phyloP scores from a whole-genome alignment of 495 filamentous ascomycete species.

The Tuber umbilicatum region DNA sequence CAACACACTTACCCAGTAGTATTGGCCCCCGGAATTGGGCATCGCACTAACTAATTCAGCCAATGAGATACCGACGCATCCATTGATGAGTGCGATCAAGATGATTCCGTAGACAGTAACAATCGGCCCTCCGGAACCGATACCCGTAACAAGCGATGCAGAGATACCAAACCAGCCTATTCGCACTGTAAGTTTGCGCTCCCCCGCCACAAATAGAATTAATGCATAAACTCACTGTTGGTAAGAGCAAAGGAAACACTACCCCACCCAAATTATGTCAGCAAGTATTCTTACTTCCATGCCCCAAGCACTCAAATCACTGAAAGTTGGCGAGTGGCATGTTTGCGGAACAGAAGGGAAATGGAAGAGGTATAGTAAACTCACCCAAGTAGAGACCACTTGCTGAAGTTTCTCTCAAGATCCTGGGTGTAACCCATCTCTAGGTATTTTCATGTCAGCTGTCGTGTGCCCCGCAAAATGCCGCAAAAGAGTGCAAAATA shows the following conservation, averaged over 20 bases:
- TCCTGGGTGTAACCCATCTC: constrained; percentile 58
- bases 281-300: not conserved
- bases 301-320: not conserved
- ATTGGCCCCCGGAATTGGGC: constrained; percentile 59
- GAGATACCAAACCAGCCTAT: constrained; percentile 55
- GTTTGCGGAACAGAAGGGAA: not conserved
- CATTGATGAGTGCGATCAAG: constrained; percentile 51
- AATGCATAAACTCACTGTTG: constrained; percentile 44
- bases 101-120: constrained; percentile 58
- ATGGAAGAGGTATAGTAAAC: not conserved
- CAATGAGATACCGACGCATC: constrained; percentile 52
- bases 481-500: not conserved
- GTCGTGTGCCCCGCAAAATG: not conserved
- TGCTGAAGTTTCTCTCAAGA: constrained; percentile 54
- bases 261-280: not conserved
- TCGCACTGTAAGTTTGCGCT: not conserved
- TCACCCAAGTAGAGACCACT: constrained; percentile 52
- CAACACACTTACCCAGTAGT: constrained; percentile 57
- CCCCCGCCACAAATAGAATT: not conserved
- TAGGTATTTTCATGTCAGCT: constrained; percentile 12
- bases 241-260: constrained; percentile 55
- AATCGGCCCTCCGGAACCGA: constrained; percentile 56
- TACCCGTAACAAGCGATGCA: constrained; percentile 54
- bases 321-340: not conserved
- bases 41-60: constrained; percentile 54